A percentile compares a stretch with the other conserved stretches of the same genome.
These are phyloP conservation scores for Eucalyptus tenuipes DNA, from an alignment of 345 rosid species.

Conservation along the genomic window DNA sequence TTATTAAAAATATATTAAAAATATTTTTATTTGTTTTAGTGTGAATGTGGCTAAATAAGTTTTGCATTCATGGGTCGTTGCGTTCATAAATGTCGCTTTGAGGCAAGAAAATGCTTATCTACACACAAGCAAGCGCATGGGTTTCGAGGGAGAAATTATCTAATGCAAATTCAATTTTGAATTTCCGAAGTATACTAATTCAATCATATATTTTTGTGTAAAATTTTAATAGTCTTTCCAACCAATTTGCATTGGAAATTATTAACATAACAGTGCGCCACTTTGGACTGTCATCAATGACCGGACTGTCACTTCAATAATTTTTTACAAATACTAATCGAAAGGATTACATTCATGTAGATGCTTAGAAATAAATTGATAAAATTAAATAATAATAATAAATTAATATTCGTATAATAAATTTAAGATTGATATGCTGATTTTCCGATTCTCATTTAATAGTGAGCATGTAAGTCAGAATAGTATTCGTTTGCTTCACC, in stretches of 20 bases:
- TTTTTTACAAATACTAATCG: rapidly evolving
- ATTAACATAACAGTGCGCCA: rapidly evolving
- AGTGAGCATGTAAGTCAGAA: background rate
- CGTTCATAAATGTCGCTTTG: background rate
- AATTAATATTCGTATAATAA: background rate
- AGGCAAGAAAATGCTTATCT: background rate
- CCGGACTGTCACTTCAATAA: rapidly evolving
- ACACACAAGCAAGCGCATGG: background rate
- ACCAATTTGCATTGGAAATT: rapidly evolving
- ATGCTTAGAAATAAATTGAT: too few relatives aligned
- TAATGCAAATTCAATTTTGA: background rate
- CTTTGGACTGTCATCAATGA: rapidly evolving
- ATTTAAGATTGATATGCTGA: background rate
- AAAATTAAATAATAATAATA: too few relatives aligned
- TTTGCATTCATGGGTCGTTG: background rate
- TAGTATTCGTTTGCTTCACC: background rate
- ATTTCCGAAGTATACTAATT: background rate
- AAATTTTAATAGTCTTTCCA: background rate
- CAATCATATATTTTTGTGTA: rapidly evolving
- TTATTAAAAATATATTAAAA: background rate
- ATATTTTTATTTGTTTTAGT: background rate
- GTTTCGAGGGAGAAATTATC: background rate
- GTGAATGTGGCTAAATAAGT: background rate
- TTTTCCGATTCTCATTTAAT: background rate
- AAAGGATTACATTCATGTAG: too few relatives aligned